Conservation (phyloP, 805 yeast genomes). For the Wickerhamomyces rabaulensis region DNA sequence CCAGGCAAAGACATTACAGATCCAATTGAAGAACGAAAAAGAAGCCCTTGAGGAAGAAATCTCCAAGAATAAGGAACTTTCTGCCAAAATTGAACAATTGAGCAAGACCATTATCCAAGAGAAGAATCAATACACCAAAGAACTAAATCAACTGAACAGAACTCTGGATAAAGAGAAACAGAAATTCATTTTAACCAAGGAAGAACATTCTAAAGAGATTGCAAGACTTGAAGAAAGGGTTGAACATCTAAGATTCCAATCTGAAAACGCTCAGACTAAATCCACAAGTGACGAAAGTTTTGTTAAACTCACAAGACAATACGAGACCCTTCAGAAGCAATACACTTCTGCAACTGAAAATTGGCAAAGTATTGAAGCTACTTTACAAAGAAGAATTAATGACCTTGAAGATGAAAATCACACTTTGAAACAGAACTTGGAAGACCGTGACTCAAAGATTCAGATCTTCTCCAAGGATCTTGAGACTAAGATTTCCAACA, state of each 20-base stretch:
- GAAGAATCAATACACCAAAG: conserved; percentile 19
- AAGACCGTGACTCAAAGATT: conserved; percentile 18
- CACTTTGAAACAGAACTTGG: conserved; percentile 27
- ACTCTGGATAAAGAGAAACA: conserved; percentile 32
- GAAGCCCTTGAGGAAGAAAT: conserved; percentile 18
- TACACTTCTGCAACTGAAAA: conserved; percentile 72
- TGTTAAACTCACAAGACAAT: conserved; percentile 39
- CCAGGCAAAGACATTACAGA: conserved; percentile 18
- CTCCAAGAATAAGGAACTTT: conserved; percentile 16
- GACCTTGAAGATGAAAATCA: conserved; percentile 40
- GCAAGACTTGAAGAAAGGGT: conserved; percentile 60
- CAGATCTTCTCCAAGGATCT: conserved; percentile 27
- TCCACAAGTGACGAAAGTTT: conserved; percentile 33
- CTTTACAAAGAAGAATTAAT: conserved; percentile 45
- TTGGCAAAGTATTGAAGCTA: conserved; percentile 77
- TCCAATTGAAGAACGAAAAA: conserved; percentile 17
- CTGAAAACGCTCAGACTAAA: conserved; percentile 41
- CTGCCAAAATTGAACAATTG: conserved; percentile 21
- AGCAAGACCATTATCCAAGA: conserved; percentile 20
- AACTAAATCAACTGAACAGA: conserved; percentile 26
- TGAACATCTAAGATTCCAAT: conserved; percentile 59
- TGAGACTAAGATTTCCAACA: conserved; percentile 19
- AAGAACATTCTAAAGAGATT: conserved; percentile 37
- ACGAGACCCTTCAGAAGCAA: conserved; percentile 60
- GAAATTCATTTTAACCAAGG: conserved; percentile 15